These are phyloP conservation scores for Capronia epimyces DNA, from an alignment of 2,329 filamentous ascomycete genomes.

Conservation along the genomic window DNA sequence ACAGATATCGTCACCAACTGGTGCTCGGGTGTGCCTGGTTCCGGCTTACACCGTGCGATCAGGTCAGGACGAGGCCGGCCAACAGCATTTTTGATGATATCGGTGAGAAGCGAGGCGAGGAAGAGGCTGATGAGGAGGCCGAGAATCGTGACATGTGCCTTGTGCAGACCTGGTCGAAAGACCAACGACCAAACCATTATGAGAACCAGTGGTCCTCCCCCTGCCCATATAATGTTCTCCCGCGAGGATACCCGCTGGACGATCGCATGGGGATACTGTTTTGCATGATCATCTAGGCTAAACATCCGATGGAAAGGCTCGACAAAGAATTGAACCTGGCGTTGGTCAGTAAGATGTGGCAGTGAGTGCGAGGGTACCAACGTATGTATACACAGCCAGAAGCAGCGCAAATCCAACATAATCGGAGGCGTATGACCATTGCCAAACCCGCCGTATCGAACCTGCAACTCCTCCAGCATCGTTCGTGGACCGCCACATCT, in stretches of 20 bases:
- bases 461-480: slow-evolving; percentile 38
- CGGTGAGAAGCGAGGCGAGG: slow-evolving; percentile 76
- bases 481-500: slow-evolving; percentile 8
- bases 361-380: not conserved
- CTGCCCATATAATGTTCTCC: slow-evolving; percentile 74
- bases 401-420: slow-evolving; percentile 73
- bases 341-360: slow-evolving; percentile 34
- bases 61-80: slow-evolving; percentile 80
- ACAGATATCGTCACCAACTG: slow-evolving; percentile 47
- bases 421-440: slow-evolving; percentile 79
- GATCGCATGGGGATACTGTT: slow-evolving; percentile 80
- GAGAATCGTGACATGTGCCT: slow-evolving; percentile 78
- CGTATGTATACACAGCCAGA: slow-evolving; percentile 56
- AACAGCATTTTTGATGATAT: slow-evolving; percentile 83
- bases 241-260: slow-evolving; percentile 69
- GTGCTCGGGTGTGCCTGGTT: slow-evolving; percentile 51
- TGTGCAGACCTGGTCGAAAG: slow-evolving; percentile 62
- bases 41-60: slow-evolving; percentile 78
- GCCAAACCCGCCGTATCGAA: slow-evolving; percentile 49
- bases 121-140: slow-evolving; percentile 72
- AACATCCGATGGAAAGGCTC: slow-evolving; percentile 95
- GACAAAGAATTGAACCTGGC: slow-evolving; percentile 63
- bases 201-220: slow-evolving; percentile 62
- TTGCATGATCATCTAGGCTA: slow-evolving; percentile 73
- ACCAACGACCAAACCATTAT: slow-evolving; percentile 62